Percentiles rank a stretch among this genome's conserved stretches.
These are phyloP conservation scores for Eutrema japonicum DNA, from an alignment of 345 rosid species.

Conservation along the genomic window DNA sequence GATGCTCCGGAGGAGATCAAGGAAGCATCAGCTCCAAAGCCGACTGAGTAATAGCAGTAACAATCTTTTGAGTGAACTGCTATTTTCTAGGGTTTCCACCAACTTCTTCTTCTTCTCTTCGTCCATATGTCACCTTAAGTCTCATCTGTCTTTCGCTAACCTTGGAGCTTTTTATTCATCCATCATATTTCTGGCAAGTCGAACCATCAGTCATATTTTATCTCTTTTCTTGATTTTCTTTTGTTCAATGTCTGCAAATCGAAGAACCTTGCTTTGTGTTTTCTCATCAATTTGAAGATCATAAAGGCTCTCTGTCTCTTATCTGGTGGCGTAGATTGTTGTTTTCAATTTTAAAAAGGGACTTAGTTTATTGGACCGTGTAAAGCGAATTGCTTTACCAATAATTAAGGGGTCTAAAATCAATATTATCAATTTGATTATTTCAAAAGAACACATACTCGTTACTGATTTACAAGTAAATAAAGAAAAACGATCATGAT, in stretches of 20 bases:
- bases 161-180: slow-evolving; percentile 15
- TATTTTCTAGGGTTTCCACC: slow-evolving; percentile 31
- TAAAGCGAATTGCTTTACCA: slow-evolving; percentile 27
- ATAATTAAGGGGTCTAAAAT: background rate
- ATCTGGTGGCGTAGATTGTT: slow-evolving; percentile 13
- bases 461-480: background rate
- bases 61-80: slow-evolving; percentile 31
- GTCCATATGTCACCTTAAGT: slow-evolving; percentile 33
- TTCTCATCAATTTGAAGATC: slow-evolving; percentile 44
- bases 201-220: slow-evolving; percentile 21
- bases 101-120: slow-evolving; percentile 14
- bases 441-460: background rate
- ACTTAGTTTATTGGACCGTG: slow-evolving; percentile 12
- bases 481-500: background rate
- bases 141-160: background rate
- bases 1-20: slow-evolving; percentile 92
- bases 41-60: slow-evolving; percentile 70
- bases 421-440: slow-evolving; percentile 17
- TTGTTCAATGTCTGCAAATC: slow-evolving; percentile 30
- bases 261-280: slow-evolving; percentile 42
- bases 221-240: slow-evolving; percentile 34
- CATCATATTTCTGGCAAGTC: slow-evolving; percentile 33
- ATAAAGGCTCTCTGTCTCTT: slow-evolving; percentile 29
- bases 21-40: slow-evolving; percentile 72
- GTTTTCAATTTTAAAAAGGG: background rate